Base-by-base conservation (phyloP, 345 rosid genomes). In the Gossypium bickii region DNA sequence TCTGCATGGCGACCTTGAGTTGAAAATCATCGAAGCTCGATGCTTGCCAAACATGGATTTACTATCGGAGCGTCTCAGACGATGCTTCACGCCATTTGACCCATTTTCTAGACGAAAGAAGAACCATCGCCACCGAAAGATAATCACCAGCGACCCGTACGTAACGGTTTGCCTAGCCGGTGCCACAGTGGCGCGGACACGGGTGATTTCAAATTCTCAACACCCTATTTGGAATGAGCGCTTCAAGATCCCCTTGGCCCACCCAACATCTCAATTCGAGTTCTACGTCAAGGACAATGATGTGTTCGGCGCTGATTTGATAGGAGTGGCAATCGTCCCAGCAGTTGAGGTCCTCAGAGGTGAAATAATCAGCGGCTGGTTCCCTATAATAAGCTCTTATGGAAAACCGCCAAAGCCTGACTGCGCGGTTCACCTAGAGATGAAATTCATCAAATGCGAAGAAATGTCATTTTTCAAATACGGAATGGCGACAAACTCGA, bases 131-230 rank as follows among this genome's bases (percentile, higher is more conserved):
- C 22, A 20, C 60, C 60, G 60, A 18, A 56, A 56, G 60, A 56
- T 56, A n/a, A 56, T 56, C 60, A 56, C 60, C 60, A 56, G 25
- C 60, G 60, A 56, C 25, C 60, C 60, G 2, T 93, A 93, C 80
- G 97, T 91, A 18, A 90, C 91, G 6, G 95, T 90, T 59, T 86
- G 91, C 71, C 72, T 91, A 9, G 88, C 87, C 1, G 92, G 89
- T 5, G 95, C 91, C 11, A 91, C 86, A 44, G 93, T 56, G 25
- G 60, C 60, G 7, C 60, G 60, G 12, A 56, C 60, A 24, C 60
- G 60, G 25, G 60, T 56, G 13, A 18, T 56, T 56, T 56, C 60
- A 18, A 56, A 56, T 56, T 20, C 25, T 4, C 60, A 56, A 56
- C 12, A 56, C 11, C 60, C 60, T 12, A 3, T 56, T 56, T 56